Evolutionary conservation across 1,139 yeast species (phyloP), one percentile per base, ranked within the genome.

Genomic region (Oligophagozyma castellii): DNA sequence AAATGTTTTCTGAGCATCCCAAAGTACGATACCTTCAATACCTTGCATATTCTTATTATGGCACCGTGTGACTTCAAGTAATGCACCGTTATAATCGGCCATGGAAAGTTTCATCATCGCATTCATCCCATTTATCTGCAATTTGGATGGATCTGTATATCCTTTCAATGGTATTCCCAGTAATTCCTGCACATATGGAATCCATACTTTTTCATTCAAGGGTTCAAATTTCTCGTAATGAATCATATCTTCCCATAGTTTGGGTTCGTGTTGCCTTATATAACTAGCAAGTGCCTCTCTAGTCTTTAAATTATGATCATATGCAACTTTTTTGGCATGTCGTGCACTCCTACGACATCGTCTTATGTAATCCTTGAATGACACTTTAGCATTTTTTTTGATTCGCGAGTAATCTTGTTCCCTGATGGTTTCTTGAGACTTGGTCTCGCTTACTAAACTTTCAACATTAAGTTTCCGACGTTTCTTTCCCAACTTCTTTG

Each of bases 21-120:
- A 80, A 1, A 83, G 59, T 2, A 86, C 83, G 5, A 86, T 78
- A 0, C 98, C 98, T 23, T 63, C 43, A 12, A 67, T 43, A 0
- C 94, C 94, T 4, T 75, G 65, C 31, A 70, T 46, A 28, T 70
- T 65, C 2, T 64, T 59, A 43, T 79, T 79, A 12, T 59, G 55
- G 8, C 84, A 65, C 26, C 70, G 66, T 1, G 63, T 45, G 0
- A 86, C 89, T 11, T 64, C 61, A 14, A 86, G 36, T 24, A 58
- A 50, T 12, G 93, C 72, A 3, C 98, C 96, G 42, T 78, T 79
- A 52, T 67, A 80, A 46, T 89, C 98, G 1, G 94, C 89, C 37
- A 76, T 65, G 0, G 89, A 67, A 20, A 86, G 55, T 43, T 76
- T 75, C 4, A 71, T 60, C 14, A 76, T 51, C 1, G 48, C 38